Evolutionary conservation across 2,329 filamentous ascomycete species (phyloP), one percentile per base, ranked within the genome.

Genomic region (Sodiomyces alkalinus): DNA sequence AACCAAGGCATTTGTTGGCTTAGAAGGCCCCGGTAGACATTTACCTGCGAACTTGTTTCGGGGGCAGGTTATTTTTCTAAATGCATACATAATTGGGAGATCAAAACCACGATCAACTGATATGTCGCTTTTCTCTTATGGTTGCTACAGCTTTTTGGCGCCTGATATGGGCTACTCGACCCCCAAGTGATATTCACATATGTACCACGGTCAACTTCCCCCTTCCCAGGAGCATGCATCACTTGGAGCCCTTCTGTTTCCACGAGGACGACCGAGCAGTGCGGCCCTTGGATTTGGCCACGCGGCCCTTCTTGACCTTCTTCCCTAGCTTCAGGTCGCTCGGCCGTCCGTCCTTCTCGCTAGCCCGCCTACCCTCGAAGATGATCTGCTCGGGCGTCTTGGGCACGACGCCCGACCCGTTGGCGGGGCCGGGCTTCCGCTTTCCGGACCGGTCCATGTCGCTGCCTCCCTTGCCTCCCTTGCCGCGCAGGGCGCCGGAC

Each of bases 281-380:
- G 24, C 56, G 51, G 19, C 45, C 51, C 33, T 51, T 48, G 6
- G 55, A 52, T 29, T 47, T 51, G 39, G 47, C 52, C 6, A 29
- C 17, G 11, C 27, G 15, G n/a, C 27, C 27, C 31, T 53, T 52
- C 40, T 54, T 51, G 6, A 36, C 13, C 35, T 68, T 68, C 38
- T 69, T 69, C 8, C 66, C 64, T 19, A 76, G 52, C 47, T 64
- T 75, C 35, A 70, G 48, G 41, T 71, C 70, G 49, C 58, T 76
- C 22, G 70, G 70, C 42, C 62, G 74, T 4, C 68, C 75, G 34
- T 76, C 70, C 32, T 64, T 76, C 18, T 64, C 56, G 30, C 68
- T 80, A 7, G 81, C 81, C 30, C 82, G 66, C 37, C 77, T 74
- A 1, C 82, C 82, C 49, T 92, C 82, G 42, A 87, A 86, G n/a